Base-by-base conservation (phyloP, 1,139 yeast species). In the Protomyces macrosporus region DNA sequence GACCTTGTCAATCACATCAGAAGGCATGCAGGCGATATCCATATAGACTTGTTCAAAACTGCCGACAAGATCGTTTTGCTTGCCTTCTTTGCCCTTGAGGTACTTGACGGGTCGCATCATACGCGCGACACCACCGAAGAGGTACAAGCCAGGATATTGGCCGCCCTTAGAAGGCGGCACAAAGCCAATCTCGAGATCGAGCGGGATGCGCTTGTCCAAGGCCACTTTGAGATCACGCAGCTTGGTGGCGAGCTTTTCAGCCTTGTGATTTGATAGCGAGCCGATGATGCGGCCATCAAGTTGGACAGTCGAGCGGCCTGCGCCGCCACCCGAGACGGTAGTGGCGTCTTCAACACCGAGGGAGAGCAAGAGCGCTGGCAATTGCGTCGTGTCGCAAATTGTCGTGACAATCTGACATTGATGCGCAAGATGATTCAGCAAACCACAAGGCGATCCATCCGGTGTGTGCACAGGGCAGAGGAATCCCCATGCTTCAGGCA, bases 361-460 rank as follows among this genome's bases (percentile, higher is more conserved):
- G 53, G 83, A 79, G 63, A 84, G 82, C 68, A 93, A 80, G 0
- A 85, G 82, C 7, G 77, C 76, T 23, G 96, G 89, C 55, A 93
- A 84, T 51, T 77, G 76, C 7, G 87, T 80, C 7, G 98, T 91
- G 4, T 96, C 84, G 7, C 42, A 40, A 6, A 77, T 76, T 6
- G 87, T 80, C 7, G 98, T 91, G 4, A 96, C 84, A 68, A 93
- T 87, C 71, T 82, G 81, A 81, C 99, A 93, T 76, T 89, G 90
- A 77, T 93, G 97, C 9, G 98, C 87, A 79, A 93, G 86, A 80
- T 93, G 99, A 77, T 95, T 95, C 72, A 93, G 81, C 75, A 93
- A 81, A 78, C 99, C 99, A 86, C 99, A 93, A 32, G 99, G 99
- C 60, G 98, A 88, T 72, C 99, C 99, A 87, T 93, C 99, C 2